Percentiles rank a stretch among this genome's conserved stretches.
These are phyloP conservation scores for Colletotrichum abscissum DNA, from an alignment of 2,329 filamentous ascomycete genomes.

Conservation along the genomic window DNA sequence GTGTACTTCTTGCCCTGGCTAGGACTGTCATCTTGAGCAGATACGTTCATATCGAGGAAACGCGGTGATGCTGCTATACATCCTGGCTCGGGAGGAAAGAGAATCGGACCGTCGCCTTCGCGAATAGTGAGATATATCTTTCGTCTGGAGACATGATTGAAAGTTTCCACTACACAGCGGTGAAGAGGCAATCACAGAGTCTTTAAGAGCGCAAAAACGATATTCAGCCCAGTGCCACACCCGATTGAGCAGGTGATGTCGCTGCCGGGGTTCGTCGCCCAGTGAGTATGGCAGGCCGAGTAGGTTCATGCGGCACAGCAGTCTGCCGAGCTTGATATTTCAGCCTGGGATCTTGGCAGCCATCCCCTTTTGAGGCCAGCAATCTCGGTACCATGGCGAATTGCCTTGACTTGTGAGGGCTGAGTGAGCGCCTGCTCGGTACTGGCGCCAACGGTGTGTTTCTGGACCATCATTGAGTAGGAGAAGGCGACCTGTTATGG, in stretches of 20 bases:
- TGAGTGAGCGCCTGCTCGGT: neutral
- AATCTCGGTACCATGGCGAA: neutral
- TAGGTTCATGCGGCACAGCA: neutral
- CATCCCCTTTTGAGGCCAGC: neutral
- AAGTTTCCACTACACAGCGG: neutral
- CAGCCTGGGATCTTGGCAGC: neutral
- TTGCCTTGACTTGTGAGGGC: neutral
- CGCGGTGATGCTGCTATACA: neutral
- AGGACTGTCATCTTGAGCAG: constrained; percentile 1
- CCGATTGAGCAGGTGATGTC: neutral
- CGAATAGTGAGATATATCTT: neutral
- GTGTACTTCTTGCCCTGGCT: constrained; percentile 20
- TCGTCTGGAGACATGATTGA: too few species aligned
- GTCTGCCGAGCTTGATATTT: neutral
- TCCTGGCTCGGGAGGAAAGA: neutral
- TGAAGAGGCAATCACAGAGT: neutral
- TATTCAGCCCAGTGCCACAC: neutral
- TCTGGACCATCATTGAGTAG: neutral
- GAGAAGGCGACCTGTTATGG: neutral
- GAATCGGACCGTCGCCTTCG: neutral
- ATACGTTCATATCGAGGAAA: neutral
- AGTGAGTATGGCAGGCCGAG: neutral
- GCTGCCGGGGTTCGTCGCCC: neutral
- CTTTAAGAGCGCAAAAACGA: neutral
- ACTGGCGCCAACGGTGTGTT: neutral